Conservation (phyloP, 768 basidiomycete species). For the Lactarius sanguifluus region DNA sequence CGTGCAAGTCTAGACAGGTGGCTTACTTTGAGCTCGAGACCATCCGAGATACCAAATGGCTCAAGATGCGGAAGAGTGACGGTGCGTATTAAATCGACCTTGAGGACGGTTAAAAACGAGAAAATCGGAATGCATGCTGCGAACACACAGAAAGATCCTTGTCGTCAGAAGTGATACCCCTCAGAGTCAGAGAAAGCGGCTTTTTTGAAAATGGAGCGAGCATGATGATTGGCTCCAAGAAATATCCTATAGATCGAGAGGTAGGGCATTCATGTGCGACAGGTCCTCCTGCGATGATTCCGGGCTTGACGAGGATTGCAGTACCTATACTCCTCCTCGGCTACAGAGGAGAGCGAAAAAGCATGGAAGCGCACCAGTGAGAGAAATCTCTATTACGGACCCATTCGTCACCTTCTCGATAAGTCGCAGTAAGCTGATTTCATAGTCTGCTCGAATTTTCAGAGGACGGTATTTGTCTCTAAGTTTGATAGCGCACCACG, state of each 20-base stretch:
- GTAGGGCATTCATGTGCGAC: constrained; percentile 85
- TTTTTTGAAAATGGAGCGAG: constrained; percentile 92
- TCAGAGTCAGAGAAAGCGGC: constrained; percentile 74
- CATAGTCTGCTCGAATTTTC: constrained; percentile 66
- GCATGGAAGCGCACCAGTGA: constrained; percentile 63
- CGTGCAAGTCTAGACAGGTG: background rate
- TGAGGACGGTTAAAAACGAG: background rate
- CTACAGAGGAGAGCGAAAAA: constrained; percentile 4
- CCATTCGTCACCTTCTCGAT: constrained; percentile 94
- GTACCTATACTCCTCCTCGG: constrained; percentile 58
- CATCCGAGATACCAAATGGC: constrained; percentile 86
- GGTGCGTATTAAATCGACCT: constrained; percentile 89
- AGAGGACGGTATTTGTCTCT: background rate
- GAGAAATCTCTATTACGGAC: constrained; percentile 91
- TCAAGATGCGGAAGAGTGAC: constrained; percentile 90
- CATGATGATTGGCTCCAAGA: constrained; percentile 86
- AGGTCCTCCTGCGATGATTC: constrained; percentile 81
- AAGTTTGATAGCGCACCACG: constrained; percentile 51
- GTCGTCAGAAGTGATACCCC: constrained; percentile 91
- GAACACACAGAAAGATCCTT: constrained; percentile 80
- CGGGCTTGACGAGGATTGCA: constrained; percentile 87
- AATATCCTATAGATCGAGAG: constrained; percentile 91
- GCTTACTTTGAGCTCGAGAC: constrained; percentile 80
- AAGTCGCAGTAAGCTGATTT: constrained; percentile 84
- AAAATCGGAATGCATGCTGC: constrained; percentile 4